These are phyloP conservation scores for Groenewaldozyma tartarivorans DNA, from an alignment of 805 yeast species.

Conservation along the genomic window DNA sequence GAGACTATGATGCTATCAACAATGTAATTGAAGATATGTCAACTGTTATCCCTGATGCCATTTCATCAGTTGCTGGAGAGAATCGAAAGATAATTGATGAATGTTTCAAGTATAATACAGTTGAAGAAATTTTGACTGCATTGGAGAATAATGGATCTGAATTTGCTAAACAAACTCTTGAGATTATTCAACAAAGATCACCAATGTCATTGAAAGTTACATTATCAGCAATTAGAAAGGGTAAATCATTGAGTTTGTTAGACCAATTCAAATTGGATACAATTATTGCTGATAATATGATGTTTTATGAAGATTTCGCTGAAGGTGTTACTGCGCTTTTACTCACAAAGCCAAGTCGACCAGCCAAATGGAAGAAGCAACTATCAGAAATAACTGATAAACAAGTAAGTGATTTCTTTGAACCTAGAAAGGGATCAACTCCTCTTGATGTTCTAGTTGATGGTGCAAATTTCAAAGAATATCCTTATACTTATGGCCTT, in stretches of 20 bases:
- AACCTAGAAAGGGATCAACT: constrained; percentile 20
- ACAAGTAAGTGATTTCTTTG: constrained; percentile 22
- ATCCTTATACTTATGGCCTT: constrained; percentile 66
- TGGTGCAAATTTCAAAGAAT: constrained; percentile 32
- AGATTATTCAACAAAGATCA: constrained; percentile 55
- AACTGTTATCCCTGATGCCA: constrained; percentile 53
- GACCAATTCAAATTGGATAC: constrained; percentile 67
- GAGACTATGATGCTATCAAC: constrained; percentile 47
- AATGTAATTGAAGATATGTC: constrained; percentile 71
- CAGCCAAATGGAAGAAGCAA: constrained; percentile 43
- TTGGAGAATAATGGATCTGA: constrained; percentile 47
- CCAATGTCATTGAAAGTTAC: constrained; percentile 72
- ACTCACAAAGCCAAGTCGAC: constrained; percentile 47
- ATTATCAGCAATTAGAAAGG: constrained; percentile 55
- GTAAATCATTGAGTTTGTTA: constrained; percentile 47
- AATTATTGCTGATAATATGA: constrained; percentile 66
- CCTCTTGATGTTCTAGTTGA: constrained; percentile 24
- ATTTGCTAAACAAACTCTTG: constrained; percentile 54
- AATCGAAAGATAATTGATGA: constrained; percentile 57
- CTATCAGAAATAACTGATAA: constrained; percentile 28
- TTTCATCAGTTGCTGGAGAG: constrained; percentile 45
- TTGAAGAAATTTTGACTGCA: constrained; percentile 46
- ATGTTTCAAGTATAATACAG: constrained; percentile 46
- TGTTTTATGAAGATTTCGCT: constrained; percentile 43
- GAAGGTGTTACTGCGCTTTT: constrained; percentile 35